Evolutionary conservation across 129 eudicot species (phyloP).

Genomic region (Logfia minima): DNA sequence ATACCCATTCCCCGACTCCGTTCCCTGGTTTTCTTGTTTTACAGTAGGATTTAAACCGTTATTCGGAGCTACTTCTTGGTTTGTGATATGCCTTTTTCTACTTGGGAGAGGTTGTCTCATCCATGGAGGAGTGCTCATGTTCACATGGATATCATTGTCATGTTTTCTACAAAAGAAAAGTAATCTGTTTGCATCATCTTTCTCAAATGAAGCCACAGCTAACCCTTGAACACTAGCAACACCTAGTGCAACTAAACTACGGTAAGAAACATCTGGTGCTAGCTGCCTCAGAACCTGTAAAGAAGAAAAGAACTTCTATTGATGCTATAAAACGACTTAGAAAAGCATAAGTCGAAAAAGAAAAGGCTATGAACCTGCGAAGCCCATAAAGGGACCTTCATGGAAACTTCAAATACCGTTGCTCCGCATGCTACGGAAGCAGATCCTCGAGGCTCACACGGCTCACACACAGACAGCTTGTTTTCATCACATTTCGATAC

Average conservation of each 20-base stretch:
- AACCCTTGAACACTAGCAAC: constrained; percentile 87
- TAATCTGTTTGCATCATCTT: constrained; percentile 84
- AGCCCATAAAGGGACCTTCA: constrained; percentile 96
- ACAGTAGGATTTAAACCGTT: constrained; percentile 27
- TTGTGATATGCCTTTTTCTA: constrained; percentile 49
- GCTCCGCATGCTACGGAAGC: constrained; percentile 90
- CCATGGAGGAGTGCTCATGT: constrained; percentile 48
- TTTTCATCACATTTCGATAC: constrained; percentile 46
- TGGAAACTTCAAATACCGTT: constrained; percentile 75
- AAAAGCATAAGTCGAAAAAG: not conserved
- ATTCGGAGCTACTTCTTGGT: constrained; percentile 34
- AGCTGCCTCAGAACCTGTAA: constrained; percentile 86
- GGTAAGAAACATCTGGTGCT: constrained; percentile 83
- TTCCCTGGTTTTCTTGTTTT: constrained; percentile 36
- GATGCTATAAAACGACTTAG: not conserved
- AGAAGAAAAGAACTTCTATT: not conserved
- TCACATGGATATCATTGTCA: constrained; percentile 28
- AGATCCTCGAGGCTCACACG: constrained; percentile 87
- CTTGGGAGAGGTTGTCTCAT: constrained; percentile 85
- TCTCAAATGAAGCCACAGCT: constrained; percentile 95
- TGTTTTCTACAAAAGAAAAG: constrained; percentile 59
- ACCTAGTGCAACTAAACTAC: constrained; percentile 86
- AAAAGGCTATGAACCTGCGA: constrained; percentile 58
- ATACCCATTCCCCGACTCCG: constrained; percentile 47
- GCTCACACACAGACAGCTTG: constrained; percentile 52